Conservation (phyloP, 148 eudicot genomes). For the Cornus controversa region DNA sequence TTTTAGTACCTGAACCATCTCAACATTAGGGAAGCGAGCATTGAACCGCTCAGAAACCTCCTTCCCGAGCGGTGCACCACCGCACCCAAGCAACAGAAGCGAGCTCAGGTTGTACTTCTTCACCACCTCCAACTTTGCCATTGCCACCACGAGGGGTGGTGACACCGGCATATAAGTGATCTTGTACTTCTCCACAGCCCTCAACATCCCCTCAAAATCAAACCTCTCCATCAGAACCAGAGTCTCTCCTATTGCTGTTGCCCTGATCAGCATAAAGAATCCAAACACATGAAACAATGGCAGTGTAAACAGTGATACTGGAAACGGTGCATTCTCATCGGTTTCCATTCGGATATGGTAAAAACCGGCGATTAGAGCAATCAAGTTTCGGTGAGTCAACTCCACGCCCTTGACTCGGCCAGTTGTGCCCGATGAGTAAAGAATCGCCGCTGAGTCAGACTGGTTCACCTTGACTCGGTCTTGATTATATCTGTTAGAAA, state of each 20-base stretch:
- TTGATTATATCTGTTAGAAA: not conserved
- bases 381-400: conserved; percentile 68
- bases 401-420: conserved; percentile 86
- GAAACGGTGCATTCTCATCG: conserved; percentile 13
- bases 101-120: conserved; percentile 70
- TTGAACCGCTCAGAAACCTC: conserved; percentile 54
- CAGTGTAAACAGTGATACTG: conserved; percentile 47
- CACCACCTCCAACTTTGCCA: conserved; percentile 68
- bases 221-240: conserved; percentile 69
- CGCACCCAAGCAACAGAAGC: conserved; percentile 50
- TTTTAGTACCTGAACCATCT: conserved; percentile 59
- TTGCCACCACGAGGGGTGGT: conserved; percentile 80
- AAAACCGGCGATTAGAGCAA: conserved; percentile 36
- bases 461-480: conserved; percentile 26
- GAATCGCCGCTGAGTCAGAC: conserved; percentile 59
- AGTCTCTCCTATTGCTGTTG: conserved; percentile 57
- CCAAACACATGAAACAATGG: conserved; percentile 93
- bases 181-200: conserved; percentile 71
- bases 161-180: conserved; percentile 80
- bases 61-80: conserved; percentile 92
- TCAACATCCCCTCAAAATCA: conserved; percentile 69
- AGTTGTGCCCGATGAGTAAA: conserved; percentile 88
- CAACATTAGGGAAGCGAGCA: conserved; percentile 56
- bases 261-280: conserved; percentile 68
- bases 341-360: conserved; percentile 9